These are phyloP conservation scores for Infundibulicybe gibba DNA, from an alignment of 768 basidiomycete genomes.

Conservation along the genomic window DNA sequence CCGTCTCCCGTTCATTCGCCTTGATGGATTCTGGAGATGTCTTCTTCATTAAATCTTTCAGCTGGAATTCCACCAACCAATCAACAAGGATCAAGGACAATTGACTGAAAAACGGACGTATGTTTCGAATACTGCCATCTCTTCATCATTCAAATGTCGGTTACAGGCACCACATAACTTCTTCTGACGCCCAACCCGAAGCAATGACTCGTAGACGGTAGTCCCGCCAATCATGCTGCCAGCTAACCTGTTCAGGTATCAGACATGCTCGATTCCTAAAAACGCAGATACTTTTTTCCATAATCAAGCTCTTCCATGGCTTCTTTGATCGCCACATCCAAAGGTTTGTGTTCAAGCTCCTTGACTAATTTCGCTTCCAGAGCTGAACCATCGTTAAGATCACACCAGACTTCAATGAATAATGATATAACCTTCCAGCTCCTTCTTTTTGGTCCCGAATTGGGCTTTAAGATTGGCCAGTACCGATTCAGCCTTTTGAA, in stretches of 20 bases:
- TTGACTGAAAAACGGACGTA: slow-evolving; percentile 47
- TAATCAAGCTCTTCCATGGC: slow-evolving; percentile 38
- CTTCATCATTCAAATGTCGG: slow-evolving; percentile 53
- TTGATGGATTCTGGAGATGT: slow-evolving; percentile 42
- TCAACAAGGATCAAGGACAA: slow-evolving; percentile 13
- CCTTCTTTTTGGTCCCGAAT: slow-evolving; percentile 56
- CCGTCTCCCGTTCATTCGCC: slow-evolving; percentile 42
- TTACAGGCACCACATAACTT: slow-evolving; percentile 77
- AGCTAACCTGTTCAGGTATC: slow-evolving; percentile 16
- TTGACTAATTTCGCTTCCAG: slow-evolving; percentile 42
- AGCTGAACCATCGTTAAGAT: slow-evolving; percentile 25
- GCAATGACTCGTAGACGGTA: slow-evolving; percentile 48
- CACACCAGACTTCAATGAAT: background rate
- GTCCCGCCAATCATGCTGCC: slow-evolving; percentile 25
- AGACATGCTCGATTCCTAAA: background rate
- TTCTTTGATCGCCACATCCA: slow-evolving; percentile 48
- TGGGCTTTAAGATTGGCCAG: slow-evolving; percentile 59
- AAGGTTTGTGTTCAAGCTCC: slow-evolving; percentile 25
- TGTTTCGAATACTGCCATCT: slow-evolving; percentile 60
- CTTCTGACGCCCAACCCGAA: slow-evolving; percentile 56
- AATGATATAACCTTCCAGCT: slow-evolving; percentile 53
- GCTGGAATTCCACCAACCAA: slow-evolving; percentile 31
- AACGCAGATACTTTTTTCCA: slow-evolving; percentile 36
- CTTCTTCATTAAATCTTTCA: slow-evolving; percentile 59
- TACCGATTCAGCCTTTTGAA: slow-evolving; percentile 63